Evolutionary conservation across 352 stramenopile genomes (phyloP).

Genomic region (Phytophthora pini): DNA sequence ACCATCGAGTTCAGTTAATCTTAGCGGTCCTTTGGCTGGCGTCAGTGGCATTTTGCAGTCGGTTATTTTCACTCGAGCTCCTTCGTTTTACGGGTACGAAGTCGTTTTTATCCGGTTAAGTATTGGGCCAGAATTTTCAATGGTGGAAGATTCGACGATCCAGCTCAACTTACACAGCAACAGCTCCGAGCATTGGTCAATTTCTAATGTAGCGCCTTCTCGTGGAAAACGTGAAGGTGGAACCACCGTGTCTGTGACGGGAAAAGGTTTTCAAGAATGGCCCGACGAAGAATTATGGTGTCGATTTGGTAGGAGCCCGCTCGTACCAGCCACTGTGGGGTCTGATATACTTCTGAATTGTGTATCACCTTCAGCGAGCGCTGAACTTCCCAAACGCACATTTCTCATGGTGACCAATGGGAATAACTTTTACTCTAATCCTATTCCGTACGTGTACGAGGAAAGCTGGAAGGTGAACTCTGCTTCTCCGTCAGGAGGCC

Average conservation of each 20-base stretch:
- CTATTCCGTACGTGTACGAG: slow-evolving; percentile 59
- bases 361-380: slow-evolving; percentile 33
- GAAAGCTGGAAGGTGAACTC: slow-evolving; percentile 37
- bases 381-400: slow-evolving; percentile 28
- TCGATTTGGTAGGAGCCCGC: slow-evolving; percentile 55
- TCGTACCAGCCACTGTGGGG: slow-evolving; percentile 36
- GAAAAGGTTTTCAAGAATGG: slow-evolving; percentile 48
- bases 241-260: slow-evolving; percentile 49
- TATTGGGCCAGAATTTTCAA: slow-evolving; percentile 45
- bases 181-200: slow-evolving; percentile 30
- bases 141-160: slow-evolving; percentile 51
- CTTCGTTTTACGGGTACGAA: slow-evolving; percentile 67
- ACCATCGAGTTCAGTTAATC: slow-evolving; percentile 35
- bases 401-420: slow-evolving; percentile 71
- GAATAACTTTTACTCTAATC: slow-evolving; percentile 66
- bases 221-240: slow-evolving; percentile 46
- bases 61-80: slow-evolving; percentile 51
- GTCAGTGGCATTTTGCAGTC: slow-evolving; percentile 50
- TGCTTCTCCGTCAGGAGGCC: slow-evolving; percentile 33
- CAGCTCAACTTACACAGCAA: slow-evolving; percentile 49
- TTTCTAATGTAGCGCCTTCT: slow-evolving; percentile 38
- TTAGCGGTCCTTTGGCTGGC: slow-evolving; percentile 45
- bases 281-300: slow-evolving; percentile 43
- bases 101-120: slow-evolving; percentile 66
- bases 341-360: slow-evolving; percentile 56